Evolutionary conservation across 2,329 filamentous ascomycete genomes (phyloP).

Genomic region (Aspergillus latus): DNA sequence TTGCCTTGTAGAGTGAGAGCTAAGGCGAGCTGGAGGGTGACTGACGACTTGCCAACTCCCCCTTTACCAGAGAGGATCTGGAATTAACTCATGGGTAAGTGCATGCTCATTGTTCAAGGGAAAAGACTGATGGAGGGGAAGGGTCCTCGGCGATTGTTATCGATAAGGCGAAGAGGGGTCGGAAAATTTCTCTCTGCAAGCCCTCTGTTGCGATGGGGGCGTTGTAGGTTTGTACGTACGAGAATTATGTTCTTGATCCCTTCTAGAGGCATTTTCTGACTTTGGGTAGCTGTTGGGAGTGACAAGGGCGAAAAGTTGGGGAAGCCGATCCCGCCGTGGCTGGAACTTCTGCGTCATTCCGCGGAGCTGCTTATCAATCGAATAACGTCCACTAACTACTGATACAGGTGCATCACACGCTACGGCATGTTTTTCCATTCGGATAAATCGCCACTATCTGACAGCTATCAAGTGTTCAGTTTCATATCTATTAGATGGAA

Average conservation of each 20-base stretch:
- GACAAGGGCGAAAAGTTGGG: conserved; percentile 5
- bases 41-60: conserved; percentile 94
- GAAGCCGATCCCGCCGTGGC: conserved; percentile 20
- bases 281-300: conserved; percentile 3
- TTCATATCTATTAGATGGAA: not conserved
- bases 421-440: not conserved
- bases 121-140: not conserved
- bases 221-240: conserved; percentile 28
- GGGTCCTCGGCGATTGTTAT: conserved; percentile 30
- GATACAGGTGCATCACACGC: too few relatives aligned
- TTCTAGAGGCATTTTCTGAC: conserved; percentile 39
- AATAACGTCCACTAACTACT: not conserved
- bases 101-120: not conserved
- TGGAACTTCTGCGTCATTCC: conserved; percentile 27
- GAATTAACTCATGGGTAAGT: not conserved
- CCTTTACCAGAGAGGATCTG: conserved; percentile 90
- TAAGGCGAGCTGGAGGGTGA: conserved; percentile 94
- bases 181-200: conserved; percentile 12
- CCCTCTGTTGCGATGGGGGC: not conserved
- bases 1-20: conserved; percentile 81
- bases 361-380: conserved; percentile 31
- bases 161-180: conserved; percentile 36
- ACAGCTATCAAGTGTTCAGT: not conserved
- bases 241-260: conserved; percentile 46
- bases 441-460: conserved; percentile 1